phyloP scores from a whole-genome alignment of 2,329 filamentous ascomycete genomes.

The Aureobasidium sp. region DNA sequence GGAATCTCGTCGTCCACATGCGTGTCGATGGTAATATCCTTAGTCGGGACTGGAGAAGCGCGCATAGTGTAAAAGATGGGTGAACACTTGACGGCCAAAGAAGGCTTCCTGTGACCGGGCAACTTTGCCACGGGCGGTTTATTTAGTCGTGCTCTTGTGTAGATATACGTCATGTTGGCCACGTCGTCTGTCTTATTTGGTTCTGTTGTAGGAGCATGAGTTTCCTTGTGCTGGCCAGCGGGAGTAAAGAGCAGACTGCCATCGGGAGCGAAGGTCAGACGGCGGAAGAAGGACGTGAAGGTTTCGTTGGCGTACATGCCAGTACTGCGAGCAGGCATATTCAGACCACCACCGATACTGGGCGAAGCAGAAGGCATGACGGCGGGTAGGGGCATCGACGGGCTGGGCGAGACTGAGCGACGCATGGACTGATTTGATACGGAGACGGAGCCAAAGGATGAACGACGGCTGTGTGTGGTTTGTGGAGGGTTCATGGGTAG shows the following conservation, averaged over 20 bases:
- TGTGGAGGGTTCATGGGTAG: slow-evolving; percentile 97
- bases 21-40: slow-evolving; percentile 95
- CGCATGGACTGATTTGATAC: slow-evolving; percentile 67
- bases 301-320: slow-evolving; percentile 98
- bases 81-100: slow-evolving; percentile 94
- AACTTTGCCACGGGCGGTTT: slow-evolving; percentile 96
- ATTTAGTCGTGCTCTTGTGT: slow-evolving; percentile 95
- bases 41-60: slow-evolving; percentile 72
- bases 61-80: slow-evolving; percentile 89
- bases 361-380: slow-evolving; percentile 97
- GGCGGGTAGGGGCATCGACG: slow-evolving; percentile 92
- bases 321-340: slow-evolving; percentile 70
- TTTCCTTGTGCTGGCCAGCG: slow-evolving; percentile 93
- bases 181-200: slow-evolving; percentile 84
- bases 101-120: slow-evolving; percentile 98
- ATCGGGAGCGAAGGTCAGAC: slow-evolving; percentile 94
- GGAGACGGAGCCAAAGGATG: slow-evolving; percentile 78
- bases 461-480: slow-evolving; percentile 92
- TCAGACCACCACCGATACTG: slow-evolving; percentile 71
- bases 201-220: slow-evolving; percentile 73
- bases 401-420: slow-evolving; percentile 92
- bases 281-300: slow-evolving; percentile 95
- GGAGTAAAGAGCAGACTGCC: slow-evolving; percentile 95
- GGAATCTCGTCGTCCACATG: slow-evolving; percentile 86
- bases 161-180: slow-evolving; percentile 98